Evolutionary conservation across 306 rosid species (phyloP), one percentile per base, ranked within the genome.

Genomic region (Hippophae tibetana): DNA sequence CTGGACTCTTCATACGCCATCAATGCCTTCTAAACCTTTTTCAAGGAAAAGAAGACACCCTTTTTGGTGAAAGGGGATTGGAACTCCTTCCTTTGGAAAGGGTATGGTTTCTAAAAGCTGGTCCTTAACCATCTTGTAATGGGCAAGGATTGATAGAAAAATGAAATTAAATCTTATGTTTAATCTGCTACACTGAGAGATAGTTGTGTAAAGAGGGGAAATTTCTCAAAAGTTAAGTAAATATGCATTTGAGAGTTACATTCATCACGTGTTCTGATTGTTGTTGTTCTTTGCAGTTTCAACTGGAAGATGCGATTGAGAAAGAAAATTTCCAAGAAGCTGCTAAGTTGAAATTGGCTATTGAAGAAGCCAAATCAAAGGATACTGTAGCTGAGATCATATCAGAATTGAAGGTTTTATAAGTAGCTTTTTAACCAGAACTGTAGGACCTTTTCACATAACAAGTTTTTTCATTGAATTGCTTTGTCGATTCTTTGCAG

Each of bases 271-370:
- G 52, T 47, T 11, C n/a, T 70, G 23, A 13, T 52, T 56, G 54
- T 54, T 57, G 54, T 47, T 57, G 8, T 63, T 38, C 27, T 45
- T 60, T 18, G 47, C 73, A 93, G 99, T 88, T 93, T 80, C 95
- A 89, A 86, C 95, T 93, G 43, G 99, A 93, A 72, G 99, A 93
- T 68, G 95, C 99, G 27, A 74, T 93, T 69, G 97, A 89, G 76
- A 93, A 86, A 65, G 87, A 93, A 71, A 97, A 93, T 60, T 93
- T 88, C 58, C 79, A 80, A 54, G 99, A 89, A 77, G 99, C 99
- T 31, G 72, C 76, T 8, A 88, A 84, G 69, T 63, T 93, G 75
- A 93, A 93, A 71, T 74, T 68, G 76, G 79, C 77, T 56, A 78
- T 93, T 67, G 71, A 47, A 13, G 97, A 88, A 72, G 93, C 95